Base-by-base conservation (phyloP, 768 basidiomycete genomes). In the Daedaleopsis nitida region DNA sequence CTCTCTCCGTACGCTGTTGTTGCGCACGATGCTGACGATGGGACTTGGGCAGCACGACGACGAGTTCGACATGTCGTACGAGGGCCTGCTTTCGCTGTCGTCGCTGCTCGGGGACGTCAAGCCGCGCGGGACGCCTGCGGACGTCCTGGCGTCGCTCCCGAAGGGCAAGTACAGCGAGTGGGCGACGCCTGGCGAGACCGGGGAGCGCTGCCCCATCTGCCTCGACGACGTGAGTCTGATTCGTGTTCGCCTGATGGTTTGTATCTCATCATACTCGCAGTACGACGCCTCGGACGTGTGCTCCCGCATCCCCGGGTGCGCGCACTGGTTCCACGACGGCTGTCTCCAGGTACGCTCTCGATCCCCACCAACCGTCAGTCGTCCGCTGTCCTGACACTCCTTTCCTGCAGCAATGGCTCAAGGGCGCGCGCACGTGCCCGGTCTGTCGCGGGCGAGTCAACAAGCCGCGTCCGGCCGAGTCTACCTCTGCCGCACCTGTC, bases 181-280 rank as follows among this genome's bases (percentile, higher is more conserved):
- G 88, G 81, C 79, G 48, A 83, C 77, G 7, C 70, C 78, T 1
- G 65, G 69, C 6, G 87, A 86, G 42, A 85, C 86, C 57, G 91
- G 93, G 64, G 77, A 82, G 57, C 81, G 90, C 48, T 94, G 92
- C 72, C 91, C 92, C 1, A 93, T 94, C 55, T 94, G 92, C 69
- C 73, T 93, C 64, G 91, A 93, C 63, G 91, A 94, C 73, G 91
- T 91, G 68, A 55, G 89, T 80, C 1, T 16, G 6, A 32, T n/a
- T 48, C 37, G 53, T 2, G 7, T 35, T 6, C 21, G 10, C 5
- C 17, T 10, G 39, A 32, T 23, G 7, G 21, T 32, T 66, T 47
- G 59, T 49, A 14, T 49, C 42, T 39, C n/a, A 54, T 48, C 17
- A 32, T n/a, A n/a, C 48, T 62, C 50, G 6, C 56, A 93, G 91